Base-by-base conservation (phyloP, 75 land plant species). In the Pseudotsuga menziesii region DNA sequence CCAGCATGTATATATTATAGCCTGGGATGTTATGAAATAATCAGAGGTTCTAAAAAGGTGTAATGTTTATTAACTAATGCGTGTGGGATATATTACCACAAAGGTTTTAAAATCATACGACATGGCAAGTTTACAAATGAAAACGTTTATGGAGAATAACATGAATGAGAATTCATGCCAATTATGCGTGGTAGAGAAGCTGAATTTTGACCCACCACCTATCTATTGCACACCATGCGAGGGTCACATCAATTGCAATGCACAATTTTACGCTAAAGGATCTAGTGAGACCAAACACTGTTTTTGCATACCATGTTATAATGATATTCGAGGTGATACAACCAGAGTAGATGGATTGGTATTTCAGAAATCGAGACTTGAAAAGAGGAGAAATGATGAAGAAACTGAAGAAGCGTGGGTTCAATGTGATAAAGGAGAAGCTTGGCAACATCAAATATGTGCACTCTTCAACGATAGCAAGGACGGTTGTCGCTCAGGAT, bases 321-420 rank as follows among this genome's bases (percentile, higher is more conserved):
- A 97, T 82, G 98, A 95, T 26, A 86, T 88, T 56, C 93, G 98
- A 52, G 91, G 91, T 9, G 99, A 95, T 39, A 83, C 72, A 23
- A 82, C 93, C 27, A 85, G 86, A 56, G 87, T 87, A 72, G 99
- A 95, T 77, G 94, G 92, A 22, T 61, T 77, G 57, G 54, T 70
- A 20, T 81, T 88, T 78, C 85, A 85, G 4, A 97, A 95, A 73
- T 60, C 90, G 48, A 88, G 77, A 79, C 72, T 97, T 58, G 96
- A 95, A 77, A 95, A 91, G 84, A 86, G 89, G 84, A 95, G 82
- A 81, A 94, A 97, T 83, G 99, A 94, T 75, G 99, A 97, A 70
- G 98, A 95, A 80, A 88, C 89, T 78, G 98, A 92, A 79, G 99
- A 97, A 87, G 92, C 90, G 89, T 96, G 99, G 99, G 97, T 94